Percentiles rank a stretch among this genome's conserved stretches.
These are phyloP conservation scores for Fusarium armeniacum DNA, from an alignment of 2,329 filamentous ascomycete genomes.

Conservation along the genomic window DNA sequence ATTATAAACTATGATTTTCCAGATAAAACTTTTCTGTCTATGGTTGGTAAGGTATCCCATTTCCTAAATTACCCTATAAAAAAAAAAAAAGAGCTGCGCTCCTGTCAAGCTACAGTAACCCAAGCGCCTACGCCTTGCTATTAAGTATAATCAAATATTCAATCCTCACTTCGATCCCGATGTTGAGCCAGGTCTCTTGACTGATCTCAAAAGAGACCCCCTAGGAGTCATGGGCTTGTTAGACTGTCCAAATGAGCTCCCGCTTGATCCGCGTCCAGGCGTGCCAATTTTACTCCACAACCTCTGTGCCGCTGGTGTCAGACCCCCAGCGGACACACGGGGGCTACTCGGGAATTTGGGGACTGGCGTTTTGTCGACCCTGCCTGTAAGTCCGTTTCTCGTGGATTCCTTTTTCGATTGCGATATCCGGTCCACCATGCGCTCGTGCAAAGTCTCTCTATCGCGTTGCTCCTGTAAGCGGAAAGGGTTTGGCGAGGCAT, in stretches of 20 bases:
- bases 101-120: not conserved
- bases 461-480: slow-evolving; percentile 79
- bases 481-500: slow-evolving; percentile 84
- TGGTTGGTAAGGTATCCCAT: too few species aligned
- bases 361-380: slow-evolving; percentile 70
- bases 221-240: slow-evolving; percentile 58
- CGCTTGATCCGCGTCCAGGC: slow-evolving; percentile 54
- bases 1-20: not conserved
- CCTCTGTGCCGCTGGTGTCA: slow-evolving; percentile 82
- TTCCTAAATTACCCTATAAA: not conserved
- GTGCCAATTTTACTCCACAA: slow-evolving; percentile 74
- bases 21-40: not conserved
- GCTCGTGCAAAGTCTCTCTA: slow-evolving; percentile 85
- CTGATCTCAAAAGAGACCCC: slow-evolving; percentile 57
- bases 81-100: not conserved
- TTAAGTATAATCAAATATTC: not conserved
- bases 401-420: slow-evolving; percentile 76
- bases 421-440: slow-evolving; percentile 86
- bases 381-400: slow-evolving; percentile 71
- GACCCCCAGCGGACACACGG: slow-evolving; percentile 62
- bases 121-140: slow-evolving; percentile 15
- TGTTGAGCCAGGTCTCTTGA: slow-evolving; percentile 48
- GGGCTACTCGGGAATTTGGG: slow-evolving; percentile 79
- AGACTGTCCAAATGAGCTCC: slow-evolving; percentile 54
- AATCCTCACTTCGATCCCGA: slow-evolving; percentile 26